Evolutionary conservation across 2,329 filamentous ascomycete species (phyloP).

Genomic region (Fusarium sp.): DNA sequence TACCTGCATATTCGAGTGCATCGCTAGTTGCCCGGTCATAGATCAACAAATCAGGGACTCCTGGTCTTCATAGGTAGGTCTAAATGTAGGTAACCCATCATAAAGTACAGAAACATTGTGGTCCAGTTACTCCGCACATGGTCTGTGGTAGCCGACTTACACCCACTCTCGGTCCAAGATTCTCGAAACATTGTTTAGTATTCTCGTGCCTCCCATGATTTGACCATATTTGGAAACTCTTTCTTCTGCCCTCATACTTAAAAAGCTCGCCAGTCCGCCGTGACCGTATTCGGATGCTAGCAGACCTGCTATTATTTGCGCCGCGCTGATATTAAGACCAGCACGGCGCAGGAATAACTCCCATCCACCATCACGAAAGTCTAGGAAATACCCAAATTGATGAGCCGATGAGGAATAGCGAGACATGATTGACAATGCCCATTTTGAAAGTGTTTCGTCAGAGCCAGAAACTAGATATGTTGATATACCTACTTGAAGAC

Average conservation of each 20-base stretch:
- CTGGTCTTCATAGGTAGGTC: not conserved
- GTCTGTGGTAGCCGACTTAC: not conserved
- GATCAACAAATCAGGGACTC: not conserved
- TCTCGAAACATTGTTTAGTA: constrained; percentile 29
- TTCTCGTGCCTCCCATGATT: constrained; percentile 42
- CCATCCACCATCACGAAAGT: constrained; percentile 55
- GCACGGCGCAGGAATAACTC: constrained; percentile 48
- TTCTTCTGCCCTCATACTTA: constrained; percentile 43
- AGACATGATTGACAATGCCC: constrained; percentile 64
- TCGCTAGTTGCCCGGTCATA: not conserved
- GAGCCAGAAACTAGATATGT: constrained; percentile 62
- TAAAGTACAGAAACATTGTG: not conserved
- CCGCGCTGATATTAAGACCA: constrained; percentile 51
- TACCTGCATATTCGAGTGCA: no score
- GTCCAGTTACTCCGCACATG: not conserved
- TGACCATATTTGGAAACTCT: constrained; percentile 39
- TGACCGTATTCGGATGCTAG: constrained; percentile 41
- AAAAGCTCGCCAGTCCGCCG: constrained; percentile 45
- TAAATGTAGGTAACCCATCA: not conserved
- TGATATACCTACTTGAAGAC: constrained; percentile 51
- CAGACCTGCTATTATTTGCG: constrained; percentile 46
- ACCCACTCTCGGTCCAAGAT: constrained; percentile 21
- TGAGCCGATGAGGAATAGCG: constrained; percentile 49
- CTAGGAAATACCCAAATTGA: constrained; percentile 48
- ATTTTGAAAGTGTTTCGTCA: constrained; percentile 60